Evolutionary conservation across 1,284 basidiomycete genomes (phyloP).

Genomic region (Papiliotrema laurentii): DNA sequence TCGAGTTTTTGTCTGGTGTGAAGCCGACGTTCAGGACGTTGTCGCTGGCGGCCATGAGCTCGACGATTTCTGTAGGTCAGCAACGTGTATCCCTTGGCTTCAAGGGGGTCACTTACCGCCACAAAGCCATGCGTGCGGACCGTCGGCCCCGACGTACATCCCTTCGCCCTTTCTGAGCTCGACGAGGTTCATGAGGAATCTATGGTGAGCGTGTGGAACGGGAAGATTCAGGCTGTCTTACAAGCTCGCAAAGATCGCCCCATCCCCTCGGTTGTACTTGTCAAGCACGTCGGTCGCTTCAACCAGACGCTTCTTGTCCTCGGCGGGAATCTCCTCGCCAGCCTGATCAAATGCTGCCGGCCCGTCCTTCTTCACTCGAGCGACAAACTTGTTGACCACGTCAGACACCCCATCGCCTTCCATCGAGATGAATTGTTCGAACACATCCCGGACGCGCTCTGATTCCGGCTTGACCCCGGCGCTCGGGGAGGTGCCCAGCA

Average conservation of each 20-base stretch:
- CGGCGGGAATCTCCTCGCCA: conserved; percentile 8
- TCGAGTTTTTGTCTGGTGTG: conserved; percentile 36
- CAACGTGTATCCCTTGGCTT: no score
- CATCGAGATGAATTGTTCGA: conserved; percentile 13
- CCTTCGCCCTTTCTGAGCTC: conserved; percentile 34
- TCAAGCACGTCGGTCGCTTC: conserved; percentile 21
- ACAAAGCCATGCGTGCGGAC: conserved; percentile 33
- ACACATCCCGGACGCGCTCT: conserved; percentile 5
- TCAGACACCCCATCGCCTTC: conserved; percentile 14
- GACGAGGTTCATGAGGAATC: conserved; percentile 39
- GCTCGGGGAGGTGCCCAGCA: background rate
- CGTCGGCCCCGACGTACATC: conserved; percentile 40
- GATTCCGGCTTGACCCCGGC: background rate
- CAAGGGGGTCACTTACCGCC: conserved; percentile 22
- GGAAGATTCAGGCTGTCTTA: conserved; percentile 7
- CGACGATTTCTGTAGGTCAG: conserved; percentile 9
- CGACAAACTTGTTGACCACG: conserved; percentile 15
- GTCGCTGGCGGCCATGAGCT: conserved; percentile 45
- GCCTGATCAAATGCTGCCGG: conserved; percentile 11
- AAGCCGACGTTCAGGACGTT: conserved; percentile 48
- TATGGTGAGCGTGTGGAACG: conserved; percentile 6
- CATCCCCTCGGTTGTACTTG: conserved; percentile 31
- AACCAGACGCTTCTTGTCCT: conserved; percentile 22
- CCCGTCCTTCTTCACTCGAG: conserved; percentile 23
- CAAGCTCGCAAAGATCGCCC: conserved; percentile 27